Conservation (phyloP, 2,329 filamentous ascomycete species). For the Metarhizium anisopliae region DNA sequence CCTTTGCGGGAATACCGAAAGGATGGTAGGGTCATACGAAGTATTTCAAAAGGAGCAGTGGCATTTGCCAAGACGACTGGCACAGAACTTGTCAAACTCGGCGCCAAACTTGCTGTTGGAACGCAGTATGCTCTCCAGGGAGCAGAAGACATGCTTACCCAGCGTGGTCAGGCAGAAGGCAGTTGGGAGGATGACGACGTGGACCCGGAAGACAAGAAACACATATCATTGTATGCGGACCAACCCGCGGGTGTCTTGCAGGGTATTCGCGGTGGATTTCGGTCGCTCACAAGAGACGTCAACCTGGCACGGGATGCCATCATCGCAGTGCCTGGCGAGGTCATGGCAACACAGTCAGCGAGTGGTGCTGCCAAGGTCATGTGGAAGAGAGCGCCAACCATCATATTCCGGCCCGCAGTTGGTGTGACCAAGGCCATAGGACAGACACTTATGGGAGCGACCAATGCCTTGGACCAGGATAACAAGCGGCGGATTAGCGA, state of each 20-base stretch:
- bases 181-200: slow-evolving; percentile 51
- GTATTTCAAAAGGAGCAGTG: slow-evolving; percentile 80
- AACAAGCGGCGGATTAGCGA: slow-evolving; percentile 78
- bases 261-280: slow-evolving; percentile 74
- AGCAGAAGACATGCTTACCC: slow-evolving; percentile 68
- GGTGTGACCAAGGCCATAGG: slow-evolving; percentile 83
- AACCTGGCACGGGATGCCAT: slow-evolving; percentile 81
- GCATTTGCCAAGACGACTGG: slow-evolving; percentile 91
- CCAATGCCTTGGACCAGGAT: slow-evolving; percentile 78
- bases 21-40: slow-evolving; percentile 84
- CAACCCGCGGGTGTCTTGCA: slow-evolving; percentile 85
- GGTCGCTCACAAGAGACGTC: slow-evolving; percentile 79
- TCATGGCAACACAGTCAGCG: slow-evolving; percentile 78
- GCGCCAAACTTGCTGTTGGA: slow-evolving; percentile 88
- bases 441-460: slow-evolving; percentile 83
- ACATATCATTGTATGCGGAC: slow-evolving; percentile 86
- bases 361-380: slow-evolving; percentile 73
- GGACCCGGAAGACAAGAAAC: slow-evolving; percentile 63
- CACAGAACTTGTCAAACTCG: slow-evolving; percentile 86
- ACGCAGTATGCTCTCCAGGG: slow-evolving; percentile 89
- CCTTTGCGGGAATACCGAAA: slow-evolving; percentile 90
- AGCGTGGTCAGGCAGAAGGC: slow-evolving; percentile 26
- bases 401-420: slow-evolving; percentile 83
- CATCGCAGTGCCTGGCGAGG: slow-evolving; percentile 85
- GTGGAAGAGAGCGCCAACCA: slow-evolving; percentile 76